A percentile compares a stretch with the other conserved stretches of the same genome.
Evolutionary conservation across 2,329 filamentous ascomycete species (phyloP).

Genomic region (Xylogone sp.): DNA sequence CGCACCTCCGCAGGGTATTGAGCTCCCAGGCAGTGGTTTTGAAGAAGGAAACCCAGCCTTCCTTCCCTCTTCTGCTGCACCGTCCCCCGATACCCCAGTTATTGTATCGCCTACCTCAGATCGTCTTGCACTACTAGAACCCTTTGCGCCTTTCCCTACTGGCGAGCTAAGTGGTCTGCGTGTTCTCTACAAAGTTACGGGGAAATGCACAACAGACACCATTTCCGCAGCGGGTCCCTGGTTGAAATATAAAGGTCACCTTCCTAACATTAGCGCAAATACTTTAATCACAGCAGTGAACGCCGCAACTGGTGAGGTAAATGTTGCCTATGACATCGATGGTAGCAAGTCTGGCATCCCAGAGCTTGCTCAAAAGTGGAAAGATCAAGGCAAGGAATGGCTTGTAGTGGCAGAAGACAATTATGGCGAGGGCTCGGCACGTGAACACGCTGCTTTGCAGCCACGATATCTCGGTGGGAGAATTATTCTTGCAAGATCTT

Average conservation of each 20-base stretch:
- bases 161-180: constrained; percentile 72
- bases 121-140: constrained; percentile 85
- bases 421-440: constrained; percentile 86
- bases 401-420: constrained; percentile 97
- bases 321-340: constrained; percentile 83
- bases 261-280: constrained; percentile 97
- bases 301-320: constrained; percentile 87
- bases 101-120: constrained; percentile 83
- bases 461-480: constrained; percentile 86
- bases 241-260: constrained; percentile 99
- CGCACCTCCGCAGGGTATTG: constrained; percentile 68
- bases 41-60: constrained; percentile 73
- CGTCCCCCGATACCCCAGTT: constrained; percentile 68
- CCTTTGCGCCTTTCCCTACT: constrained; percentile 79
- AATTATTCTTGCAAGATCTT: constrained; percentile 80
- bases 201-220: constrained; percentile 98
- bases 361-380: constrained; percentile 82
- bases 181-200: constrained; percentile 93
- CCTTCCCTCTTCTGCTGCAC: constrained; percentile 65
- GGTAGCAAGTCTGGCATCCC: constrained; percentile 76
- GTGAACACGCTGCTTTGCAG: constrained; percentile 87
- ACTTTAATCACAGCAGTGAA: constrained; percentile 95
- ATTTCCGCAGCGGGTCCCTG: constrained; percentile 96
- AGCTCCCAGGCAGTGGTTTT: constrained; percentile 63
- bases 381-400: constrained; percentile 72